These are phyloP conservation scores for Starmerella cellae DNA, from an alignment of 805 yeast genomes.

Conservation along the genomic window DNA sequence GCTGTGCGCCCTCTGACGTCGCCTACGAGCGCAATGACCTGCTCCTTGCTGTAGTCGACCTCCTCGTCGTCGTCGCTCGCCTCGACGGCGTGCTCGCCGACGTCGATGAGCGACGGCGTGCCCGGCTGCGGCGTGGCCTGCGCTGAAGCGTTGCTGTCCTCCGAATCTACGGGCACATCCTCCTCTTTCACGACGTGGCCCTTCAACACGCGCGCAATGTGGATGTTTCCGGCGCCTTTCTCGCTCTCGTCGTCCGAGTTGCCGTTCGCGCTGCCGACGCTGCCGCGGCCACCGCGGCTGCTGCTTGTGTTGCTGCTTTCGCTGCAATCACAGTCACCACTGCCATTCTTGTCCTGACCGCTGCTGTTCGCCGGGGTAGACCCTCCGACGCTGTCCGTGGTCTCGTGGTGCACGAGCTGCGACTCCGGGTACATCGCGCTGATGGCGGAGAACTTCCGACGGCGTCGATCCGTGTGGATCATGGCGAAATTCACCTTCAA, in stretches of 20 bases:
- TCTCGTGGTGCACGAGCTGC: conserved; percentile 19
- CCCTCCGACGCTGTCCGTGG: conserved; percentile 4
- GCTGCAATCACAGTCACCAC: neutral
- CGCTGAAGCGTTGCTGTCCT: conserved; percentile 33
- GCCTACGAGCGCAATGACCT: conserved; percentile 90
- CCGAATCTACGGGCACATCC: conserved; percentile 1
- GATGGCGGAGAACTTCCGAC: conserved; percentile 49
- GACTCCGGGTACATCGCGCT: conserved; percentile 21
- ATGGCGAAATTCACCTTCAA: conserved; percentile 92
- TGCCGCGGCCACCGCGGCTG: neutral
- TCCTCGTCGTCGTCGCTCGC: conserved; percentile 41
- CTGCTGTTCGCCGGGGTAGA: neutral
- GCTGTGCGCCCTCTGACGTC: conserved; percentile 88
- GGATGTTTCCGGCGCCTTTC: conserved; percentile 36
- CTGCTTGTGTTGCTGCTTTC: neutral
- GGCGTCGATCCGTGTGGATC: conserved; percentile 96
- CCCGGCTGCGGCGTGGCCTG: conserved; percentile 35
- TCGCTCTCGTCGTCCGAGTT: conserved; percentile 13
- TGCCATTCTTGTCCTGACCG: neutral
- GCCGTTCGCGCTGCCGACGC: conserved; percentile 6
- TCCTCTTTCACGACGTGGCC: conserved; percentile 73
- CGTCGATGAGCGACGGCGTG: neutral
- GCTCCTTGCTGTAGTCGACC: conserved; percentile 61
- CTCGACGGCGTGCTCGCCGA: conserved; percentile 8
- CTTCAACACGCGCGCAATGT: conserved; percentile 88